Base-by-base conservation (phyloP, 2,329 filamentous ascomycete species). In the Ustilaginoidea virens region DNA sequence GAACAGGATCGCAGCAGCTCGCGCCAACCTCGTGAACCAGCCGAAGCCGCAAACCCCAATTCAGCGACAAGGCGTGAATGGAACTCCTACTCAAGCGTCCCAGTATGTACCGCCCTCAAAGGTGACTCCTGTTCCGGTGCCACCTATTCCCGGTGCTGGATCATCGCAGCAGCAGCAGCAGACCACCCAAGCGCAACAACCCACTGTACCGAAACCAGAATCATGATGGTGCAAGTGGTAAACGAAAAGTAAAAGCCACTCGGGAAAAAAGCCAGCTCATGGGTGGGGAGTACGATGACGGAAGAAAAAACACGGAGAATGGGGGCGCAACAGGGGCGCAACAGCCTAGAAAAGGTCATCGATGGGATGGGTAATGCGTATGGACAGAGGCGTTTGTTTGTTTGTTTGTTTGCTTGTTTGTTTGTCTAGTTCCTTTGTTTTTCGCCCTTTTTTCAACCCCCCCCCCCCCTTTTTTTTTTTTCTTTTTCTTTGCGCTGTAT, bases 91-190 rank as follows among this genome's bases (percentile, higher is more conserved):
- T 4, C 48, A 51, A n/a, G 43, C 37, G 10, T 30, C 46, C 13
- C 37, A 33, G 10, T 47, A 45, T 26, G 33, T 49, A 20, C 52
- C 55, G 3, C 53, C 50, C 5, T 44, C 52, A 20, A 60, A 57
- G 38, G 55, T 60, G 19, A 60, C 57, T 13, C 57, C 57, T 5
- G 57, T 60, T 7, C 57, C 57, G 4, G 46, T 60, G 15, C 57
- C 57, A 4, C 47, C 52, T 11, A 57, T 59, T 26, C 56, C 56
- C 5, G 54, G 53, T 14, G 46, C 51, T n/a, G 47, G 48, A 25
- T n/a, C n/a, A n/a, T 21, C 25, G 19, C 28, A 14, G 14, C 20
- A 29, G 15, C 19, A n/a, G 19, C 7, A 10, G 19, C 30, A 27
- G 24, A 20, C 19, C 7, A 7, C 19, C 7, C 29, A 30, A 15